Base-by-base conservation (phyloP, 179 eudicot species). In the Dionaea muscipula region DNA sequence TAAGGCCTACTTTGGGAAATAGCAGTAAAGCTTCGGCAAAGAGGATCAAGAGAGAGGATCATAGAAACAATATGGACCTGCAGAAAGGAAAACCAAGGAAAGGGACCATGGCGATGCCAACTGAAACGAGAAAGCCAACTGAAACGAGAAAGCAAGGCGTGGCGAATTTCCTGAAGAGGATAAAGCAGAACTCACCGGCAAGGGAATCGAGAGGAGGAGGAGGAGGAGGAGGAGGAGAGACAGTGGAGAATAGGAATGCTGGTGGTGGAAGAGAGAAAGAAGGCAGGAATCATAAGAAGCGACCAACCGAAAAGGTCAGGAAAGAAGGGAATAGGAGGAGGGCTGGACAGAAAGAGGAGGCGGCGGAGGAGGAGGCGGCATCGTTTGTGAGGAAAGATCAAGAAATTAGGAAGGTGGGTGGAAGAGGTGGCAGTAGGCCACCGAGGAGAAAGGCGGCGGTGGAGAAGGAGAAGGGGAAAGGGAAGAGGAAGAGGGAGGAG, bases 81-180 rank as follows among this genome's bases (percentile, higher is more conserved):
- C 3, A 26, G 7, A 15, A 18, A 49, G 4, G 53, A 24, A 10
- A 15, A 25, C 14, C 28, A 47, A 9, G 27, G 60, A 22, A 66
- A 58, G 18, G 63, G 63, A 2, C 45, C 26, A 4, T 20, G 22
- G 0, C 56, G 62, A 46, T 40, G 58, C 60, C 14, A 38, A 40
- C 24, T 56, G 38, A 40, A 15, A 15, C 2, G 31, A 49, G 51
- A 54, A 41, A 8, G 51, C 33, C 26, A 57, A 33, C 25, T 10
- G 55, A 52, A 2, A 54, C 66, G 47, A 68, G 65, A 61, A 68
- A 72, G 50, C 71, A 68, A 44, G 69, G 64, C 28, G 74, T 60
- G 53, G 73, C 57, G 20, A 65, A 66, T 56, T 65, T 70, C 25
- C 48, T 64, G 57, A 70, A 67, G 71, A 77, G 68, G 63, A 63